Conservation (phyloP, 306 rosid genomes). For the Acacia acuminata region DNA sequence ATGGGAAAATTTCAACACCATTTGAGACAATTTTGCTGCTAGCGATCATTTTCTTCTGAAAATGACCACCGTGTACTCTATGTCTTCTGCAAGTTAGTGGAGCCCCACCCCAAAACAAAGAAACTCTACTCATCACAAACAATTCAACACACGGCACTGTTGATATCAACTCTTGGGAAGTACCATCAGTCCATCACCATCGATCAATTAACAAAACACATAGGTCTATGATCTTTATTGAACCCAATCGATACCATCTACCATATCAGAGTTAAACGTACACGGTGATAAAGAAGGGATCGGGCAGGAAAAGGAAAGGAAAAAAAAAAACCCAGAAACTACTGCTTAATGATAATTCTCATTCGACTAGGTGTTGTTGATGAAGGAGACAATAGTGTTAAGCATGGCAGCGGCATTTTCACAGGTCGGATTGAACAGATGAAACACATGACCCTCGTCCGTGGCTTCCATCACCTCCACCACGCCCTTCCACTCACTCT, state of each 20-base stretch:
- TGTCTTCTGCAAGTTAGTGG: too few relatives aligned
- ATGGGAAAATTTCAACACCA: too few relatives aligned
- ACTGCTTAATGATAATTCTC: neutral
- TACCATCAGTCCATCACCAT: too few relatives aligned
- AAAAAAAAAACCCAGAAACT: neutral
- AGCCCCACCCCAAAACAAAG: too few relatives aligned
- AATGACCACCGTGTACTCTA: too few relatives aligned
- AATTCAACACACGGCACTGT: too few relatives aligned
- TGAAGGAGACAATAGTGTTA: neutral
- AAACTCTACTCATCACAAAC: neutral
- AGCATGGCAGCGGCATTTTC: constrained; percentile 13
- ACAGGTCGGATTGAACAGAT: constrained; percentile 28
- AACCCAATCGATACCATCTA: neutral
- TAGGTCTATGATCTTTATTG: neutral
- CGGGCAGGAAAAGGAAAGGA: too few relatives aligned
- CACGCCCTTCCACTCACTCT: constrained; percentile 42
- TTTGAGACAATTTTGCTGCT: too few relatives aligned
- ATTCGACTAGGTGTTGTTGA: neutral
- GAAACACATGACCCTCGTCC: constrained; percentile 46
- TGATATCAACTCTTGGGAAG: too few relatives aligned
- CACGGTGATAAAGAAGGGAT: neutral
- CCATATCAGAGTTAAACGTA: neutral
- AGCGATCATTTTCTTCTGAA: too few relatives aligned
- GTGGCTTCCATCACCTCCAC: constrained; percentile 38
- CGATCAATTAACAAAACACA: too few relatives aligned